Evolutionary conservation across 441 rosid genomes (phyloP), one percentile per base, ranked within the genome.

Genomic region (Euphorbia celastroides): DNA sequence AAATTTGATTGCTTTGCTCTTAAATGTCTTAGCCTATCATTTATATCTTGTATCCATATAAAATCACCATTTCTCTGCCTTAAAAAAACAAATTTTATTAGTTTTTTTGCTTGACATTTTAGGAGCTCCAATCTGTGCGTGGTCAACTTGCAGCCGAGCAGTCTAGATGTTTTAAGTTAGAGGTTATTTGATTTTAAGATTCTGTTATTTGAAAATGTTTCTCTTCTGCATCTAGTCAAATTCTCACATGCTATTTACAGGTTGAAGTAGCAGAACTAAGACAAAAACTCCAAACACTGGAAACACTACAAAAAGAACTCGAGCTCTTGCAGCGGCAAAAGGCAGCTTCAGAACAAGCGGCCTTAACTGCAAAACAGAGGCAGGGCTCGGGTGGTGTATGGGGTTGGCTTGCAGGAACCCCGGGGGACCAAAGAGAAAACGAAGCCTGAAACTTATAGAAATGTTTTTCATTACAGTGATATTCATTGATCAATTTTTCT

Each of bases 321-420:
- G 97, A 88, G 67, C 96, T 95, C 60, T 88, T 95, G 41, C 93
- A 81, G 69, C 92, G 97, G 55, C 99, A 95, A 75, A 92, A 87
- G 71, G 97, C 99, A n/a, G 96, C 95, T 22, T 92, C 99, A 2
- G 99, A 92, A 80, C 80, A 95, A 79, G 99, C 96, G 20, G 93
- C 89, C 50, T 66, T 84, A 14, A 75, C 68, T 57, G 89, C 91
- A 23, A 87, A 80, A 74, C 88, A 85, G 71, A 79, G 83, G 76
- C 92, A 88, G 75, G 74, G 89, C 69, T 92, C 99, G 0, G 85
- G 96, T 50, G 91, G 98, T 4, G 82, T 90, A 68, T 95, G 99
- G 99, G 90, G 97, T 62, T 95, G 99, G 99, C 88, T 95, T 38
- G 92, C 97, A 0, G 98, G 99, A 69, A 54, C 82, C 65, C 87